A percentile compares a stretch with the other conserved stretches of the same genome.
phyloP scores from a whole-genome alignment of 768 basidiomycete species.

The Filobasidium floriforme region DNA sequence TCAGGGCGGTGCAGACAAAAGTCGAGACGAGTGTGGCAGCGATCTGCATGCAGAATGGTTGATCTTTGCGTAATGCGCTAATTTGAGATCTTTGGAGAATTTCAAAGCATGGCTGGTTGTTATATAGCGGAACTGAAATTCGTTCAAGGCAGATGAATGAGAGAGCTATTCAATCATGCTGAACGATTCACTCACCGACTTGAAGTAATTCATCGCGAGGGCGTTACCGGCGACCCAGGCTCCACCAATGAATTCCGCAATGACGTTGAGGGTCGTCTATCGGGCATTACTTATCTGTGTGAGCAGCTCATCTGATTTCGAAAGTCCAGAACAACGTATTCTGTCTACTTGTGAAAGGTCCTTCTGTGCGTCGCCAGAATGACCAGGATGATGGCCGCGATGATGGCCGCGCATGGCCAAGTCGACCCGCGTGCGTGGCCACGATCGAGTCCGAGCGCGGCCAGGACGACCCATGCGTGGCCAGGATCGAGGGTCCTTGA shows the following conservation, averaged over 20 bases:
- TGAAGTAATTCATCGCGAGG: slow-evolving; percentile 28
- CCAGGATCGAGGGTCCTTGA: too few relatives aligned
- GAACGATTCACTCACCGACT: slow-evolving; percentile 22
- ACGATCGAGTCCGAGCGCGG: too few relatives aligned
- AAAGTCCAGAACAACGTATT: too few relatives aligned
- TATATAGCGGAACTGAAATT: slow-evolving; percentile 51
- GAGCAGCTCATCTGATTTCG: too few relatives aligned
- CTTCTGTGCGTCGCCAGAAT: too few relatives aligned
- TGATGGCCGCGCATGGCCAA: too few relatives aligned
- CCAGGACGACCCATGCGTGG: too few relatives aligned
- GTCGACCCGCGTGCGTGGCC: too few relatives aligned
- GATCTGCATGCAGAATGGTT: slow-evolving; percentile 64
- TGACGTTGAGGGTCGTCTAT: slow-evolving; percentile 43
- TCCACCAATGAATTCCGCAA: slow-evolving; percentile 48
- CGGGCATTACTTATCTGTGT: too few relatives aligned
- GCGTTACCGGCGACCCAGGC: slow-evolving; percentile 45
- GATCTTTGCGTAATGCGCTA: slow-evolving; percentile 63
- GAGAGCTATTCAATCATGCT: too few relatives aligned
- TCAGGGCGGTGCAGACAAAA: slow-evolving; percentile 34
- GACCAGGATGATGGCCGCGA: too few relatives aligned
- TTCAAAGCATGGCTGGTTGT: slow-evolving; percentile 60
- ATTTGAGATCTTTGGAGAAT: slow-evolving; percentile 68
- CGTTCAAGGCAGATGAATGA: slow-evolving; percentile 23
- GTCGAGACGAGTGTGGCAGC: slow-evolving; percentile 42
- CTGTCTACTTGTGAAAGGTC: too few relatives aligned